These are phyloP conservation scores for Sphaerobolus stellatus DNA, from an alignment of 1,284 basidiomycete species.

Conservation along the genomic window DNA sequence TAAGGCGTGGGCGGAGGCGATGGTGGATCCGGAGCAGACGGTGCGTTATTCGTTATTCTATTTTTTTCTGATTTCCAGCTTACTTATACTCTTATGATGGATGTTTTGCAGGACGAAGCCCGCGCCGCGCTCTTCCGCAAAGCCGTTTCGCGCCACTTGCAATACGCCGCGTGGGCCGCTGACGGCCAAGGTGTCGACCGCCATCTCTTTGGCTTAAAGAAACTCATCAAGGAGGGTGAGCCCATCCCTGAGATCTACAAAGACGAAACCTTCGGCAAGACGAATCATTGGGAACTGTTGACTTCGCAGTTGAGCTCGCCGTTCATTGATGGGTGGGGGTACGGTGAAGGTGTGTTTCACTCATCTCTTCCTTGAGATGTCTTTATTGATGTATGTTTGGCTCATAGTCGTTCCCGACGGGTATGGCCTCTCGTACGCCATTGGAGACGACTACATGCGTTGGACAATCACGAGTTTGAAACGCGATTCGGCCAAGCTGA, in stretches of 20 bases:
- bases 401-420: constrained; percentile 82
- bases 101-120: constrained; percentile 48
- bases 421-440: constrained; percentile 91
- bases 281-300: constrained; percentile 88
- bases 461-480: constrained; percentile 92
- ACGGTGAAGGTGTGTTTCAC: constrained; percentile 77
- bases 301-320: constrained; percentile 86
- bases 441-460: constrained; percentile 83
- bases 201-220: constrained; percentile 93
- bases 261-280: constrained; percentile 72
- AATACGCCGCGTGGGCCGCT: constrained; percentile 88
- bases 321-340: constrained; percentile 94
- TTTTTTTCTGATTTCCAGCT: not conserved
- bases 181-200: constrained; percentile 95
- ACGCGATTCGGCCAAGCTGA: constrained; percentile 60
- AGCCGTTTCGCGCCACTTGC: constrained; percentile 81
- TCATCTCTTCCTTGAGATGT: not conserved
- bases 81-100: too few relatives aligned
- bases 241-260: constrained; percentile 74
- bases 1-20: constrained; percentile 84
- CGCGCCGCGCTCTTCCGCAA: constrained; percentile 73
- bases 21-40: constrained; percentile 63
- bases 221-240: constrained; percentile 77
- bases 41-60: constrained; percentile 36
- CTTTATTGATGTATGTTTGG: constrained; percentile 4